Conservation (phyloP, 23 red algal genomes). For the Cyanidiococcus yangmingshanensis region DNA sequence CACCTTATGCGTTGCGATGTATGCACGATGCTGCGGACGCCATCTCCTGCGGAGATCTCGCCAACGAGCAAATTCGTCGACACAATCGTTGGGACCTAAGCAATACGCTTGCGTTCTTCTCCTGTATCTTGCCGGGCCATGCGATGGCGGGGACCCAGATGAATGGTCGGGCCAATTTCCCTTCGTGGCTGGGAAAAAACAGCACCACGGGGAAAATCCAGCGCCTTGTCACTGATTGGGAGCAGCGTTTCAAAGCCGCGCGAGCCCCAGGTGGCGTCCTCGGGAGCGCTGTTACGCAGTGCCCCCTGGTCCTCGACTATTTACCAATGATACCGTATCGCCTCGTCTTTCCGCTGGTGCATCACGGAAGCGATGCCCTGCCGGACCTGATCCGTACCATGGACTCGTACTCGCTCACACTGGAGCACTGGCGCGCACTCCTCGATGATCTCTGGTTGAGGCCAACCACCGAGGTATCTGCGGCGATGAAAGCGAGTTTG, state of each 20-base stretch:
- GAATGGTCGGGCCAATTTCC: conserved; percentile 45
- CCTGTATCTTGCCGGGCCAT: conserved; percentile 51
- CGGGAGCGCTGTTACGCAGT: conserved; percentile 27
- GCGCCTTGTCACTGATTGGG: conserved; percentile 51
- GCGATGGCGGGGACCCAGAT: conserved; percentile 41
- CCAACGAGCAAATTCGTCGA: conserved; percentile 47
- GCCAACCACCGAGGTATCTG: conserved; percentile 36
- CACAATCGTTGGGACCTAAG: conserved; percentile 81
- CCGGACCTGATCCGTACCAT: conserved; percentile 35
- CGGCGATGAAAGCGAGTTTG: conserved; percentile 43
- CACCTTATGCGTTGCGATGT: conserved; percentile 22
- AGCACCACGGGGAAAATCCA: conserved; percentile 67
- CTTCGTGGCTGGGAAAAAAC: conserved; percentile 76
- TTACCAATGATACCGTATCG: conserved; percentile 45
- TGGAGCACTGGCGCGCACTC: conserved; percentile 63
- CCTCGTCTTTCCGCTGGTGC: conserved; percentile 50
- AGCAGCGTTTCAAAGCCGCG: conserved; percentile 61
- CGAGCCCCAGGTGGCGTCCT: conserved; percentile 9
- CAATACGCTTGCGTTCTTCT: conserved; percentile 54
- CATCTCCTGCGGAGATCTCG: conserved; percentile 55
- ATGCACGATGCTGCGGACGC: conserved; percentile 45
- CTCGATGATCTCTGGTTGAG: conserved; percentile 33
- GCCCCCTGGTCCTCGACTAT: conserved; percentile 68
- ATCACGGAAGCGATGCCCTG: conserved; percentile 35
- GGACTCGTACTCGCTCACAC: conserved; percentile 63